phyloP scores from a whole-genome alignment of 2,329 filamentous ascomycete species.

The Fusarium dimerum region DNA sequence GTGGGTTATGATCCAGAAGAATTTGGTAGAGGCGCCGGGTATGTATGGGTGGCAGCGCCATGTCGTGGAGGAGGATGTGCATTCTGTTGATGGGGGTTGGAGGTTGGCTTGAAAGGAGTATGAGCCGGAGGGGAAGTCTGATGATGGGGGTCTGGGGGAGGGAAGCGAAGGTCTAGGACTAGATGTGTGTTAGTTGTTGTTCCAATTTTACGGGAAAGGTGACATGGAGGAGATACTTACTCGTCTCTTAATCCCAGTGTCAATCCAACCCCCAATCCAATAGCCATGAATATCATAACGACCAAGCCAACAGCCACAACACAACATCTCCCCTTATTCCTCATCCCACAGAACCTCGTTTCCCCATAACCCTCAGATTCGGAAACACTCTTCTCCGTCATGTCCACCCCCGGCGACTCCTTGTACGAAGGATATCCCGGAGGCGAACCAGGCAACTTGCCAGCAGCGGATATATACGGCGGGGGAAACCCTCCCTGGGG shows the following conservation, averaged over 20 bases:
- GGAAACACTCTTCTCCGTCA: constrained; percentile 11
- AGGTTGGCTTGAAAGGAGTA: constrained; percentile 63
- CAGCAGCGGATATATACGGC: constrained; percentile 10
- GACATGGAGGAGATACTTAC: constrained; percentile 27
- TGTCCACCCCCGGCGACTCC: constrained; percentile 15
- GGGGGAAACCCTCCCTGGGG: constrained; percentile 15
- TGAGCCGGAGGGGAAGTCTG: constrained; percentile 61
- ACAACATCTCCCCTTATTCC: constrained; percentile 32
- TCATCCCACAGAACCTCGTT: constrained; percentile 3
- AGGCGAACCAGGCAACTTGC: constrained; percentile 13
- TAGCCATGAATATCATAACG: constrained; percentile 33
- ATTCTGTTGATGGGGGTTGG: constrained; percentile 51
- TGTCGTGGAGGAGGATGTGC: constrained; percentile 57
- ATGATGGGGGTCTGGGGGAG: constrained; percentile 8
- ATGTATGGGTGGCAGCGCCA: constrained; percentile 64
- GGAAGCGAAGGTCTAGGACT: constrained; percentile 4
- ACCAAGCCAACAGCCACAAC: constrained; percentile 32
- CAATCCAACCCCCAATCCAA: constrained; percentile 43
- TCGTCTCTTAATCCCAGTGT: constrained; percentile 40
- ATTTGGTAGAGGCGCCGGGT: constrained; percentile 47
- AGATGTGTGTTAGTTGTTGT: background rate
- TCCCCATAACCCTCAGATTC: constrained; percentile 15
- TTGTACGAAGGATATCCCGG: constrained; percentile 16
- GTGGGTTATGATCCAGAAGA: constrained; percentile 61
- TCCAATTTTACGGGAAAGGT: background rate